These are phyloP conservation scores for Phialophora verrucosa DNA, from an alignment of 2,329 filamentous ascomycete species.

Conservation along the genomic window DNA sequence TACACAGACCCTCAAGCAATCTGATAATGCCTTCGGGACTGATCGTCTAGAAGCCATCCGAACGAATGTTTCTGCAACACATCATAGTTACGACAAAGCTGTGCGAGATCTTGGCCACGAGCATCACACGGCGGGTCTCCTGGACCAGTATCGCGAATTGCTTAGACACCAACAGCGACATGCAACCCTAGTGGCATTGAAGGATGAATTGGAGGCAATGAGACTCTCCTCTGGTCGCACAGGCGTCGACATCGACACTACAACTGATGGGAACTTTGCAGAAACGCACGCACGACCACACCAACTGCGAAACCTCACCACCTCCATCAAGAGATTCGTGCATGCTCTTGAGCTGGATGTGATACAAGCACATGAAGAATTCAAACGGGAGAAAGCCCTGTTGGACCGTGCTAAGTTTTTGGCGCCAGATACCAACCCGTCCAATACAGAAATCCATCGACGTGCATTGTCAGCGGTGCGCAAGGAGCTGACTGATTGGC, in stretches of 20 bases:
- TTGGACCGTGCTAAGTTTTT: conserved; percentile 20
- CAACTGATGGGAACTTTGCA: background rate
- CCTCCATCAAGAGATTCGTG: conserved; percentile 13
- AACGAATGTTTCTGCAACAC: conserved; percentile 25
- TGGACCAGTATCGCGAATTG: conserved; percentile 23
- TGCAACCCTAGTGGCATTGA: conserved; percentile 15
- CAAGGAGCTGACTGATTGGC: conserved; percentile 33
- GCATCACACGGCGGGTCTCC: background rate
- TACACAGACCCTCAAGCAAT: background rate
- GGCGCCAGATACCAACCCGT: background rate
- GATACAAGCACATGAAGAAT: conserved; percentile 32
- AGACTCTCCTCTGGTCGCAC: background rate
- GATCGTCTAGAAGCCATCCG: conserved; percentile 28
- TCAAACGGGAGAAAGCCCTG: conserved; percentile 17
- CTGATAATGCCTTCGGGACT: conserved; percentile 24
- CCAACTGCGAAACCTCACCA: background rate
- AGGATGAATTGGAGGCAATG: conserved; percentile 23
- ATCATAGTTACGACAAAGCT: background rate
- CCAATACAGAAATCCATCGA: conserved; percentile 5
- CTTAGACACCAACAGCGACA: conserved; percentile 23
- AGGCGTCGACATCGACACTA: background rate
- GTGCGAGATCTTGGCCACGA: background rate
- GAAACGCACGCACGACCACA: background rate
- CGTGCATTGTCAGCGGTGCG: conserved; percentile 27
- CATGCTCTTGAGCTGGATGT: conserved; percentile 35